Percentiles rank a stretch among this genome's conserved stretches.
Conservation (phyloP, 2,329 filamentous ascomycete genomes). For the Orbilia quercus region DNA sequence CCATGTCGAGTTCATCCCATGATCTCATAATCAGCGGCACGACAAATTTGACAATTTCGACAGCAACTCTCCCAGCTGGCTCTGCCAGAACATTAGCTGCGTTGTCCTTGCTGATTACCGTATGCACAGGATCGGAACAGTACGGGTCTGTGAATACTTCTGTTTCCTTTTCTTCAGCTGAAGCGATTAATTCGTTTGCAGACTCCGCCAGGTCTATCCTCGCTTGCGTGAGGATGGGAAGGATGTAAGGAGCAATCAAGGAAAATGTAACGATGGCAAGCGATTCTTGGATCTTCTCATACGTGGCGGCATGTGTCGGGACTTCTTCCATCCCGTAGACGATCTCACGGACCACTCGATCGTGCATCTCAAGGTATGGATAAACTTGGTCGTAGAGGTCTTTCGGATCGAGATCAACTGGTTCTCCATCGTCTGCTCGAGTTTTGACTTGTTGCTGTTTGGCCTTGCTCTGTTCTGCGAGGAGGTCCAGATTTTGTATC, state of each 20-base stretch:
- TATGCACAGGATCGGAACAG: constrained; percentile 86
- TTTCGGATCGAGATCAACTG: constrained; percentile 78
- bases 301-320: constrained; percentile 68
- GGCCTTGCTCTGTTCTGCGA: constrained; percentile 79
- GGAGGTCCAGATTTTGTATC: constrained; percentile 73
- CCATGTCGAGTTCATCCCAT: constrained; percentile 87
- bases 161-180: constrained; percentile 29
- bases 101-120: constrained; percentile 95
- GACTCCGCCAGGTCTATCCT: constrained; percentile 49
- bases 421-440: constrained; percentile 74
- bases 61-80: constrained; percentile 84
- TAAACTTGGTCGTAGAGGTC: constrained; percentile 86
- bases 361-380: constrained; percentile 90
- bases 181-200: constrained; percentile 47
- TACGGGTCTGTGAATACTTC: constrained; percentile 72
- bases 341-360: constrained; percentile 84
- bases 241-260: constrained; percentile 86
- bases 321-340: constrained; percentile 83
- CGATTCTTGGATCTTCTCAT: constrained; percentile 84
- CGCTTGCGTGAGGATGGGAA: constrained; percentile 67
- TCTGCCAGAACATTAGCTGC: constrained; percentile 91
- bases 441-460: constrained; percentile 65
- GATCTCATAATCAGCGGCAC: constrained; percentile 82
- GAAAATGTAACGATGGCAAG: constrained; percentile 90
- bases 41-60: constrained; percentile 81